Percentiles rank a stretch among this genome's conserved stretches.
Evolutionary conservation across 768 basidiomycete species (phyloP).

Genomic region (Podaxis sp.): DNA sequence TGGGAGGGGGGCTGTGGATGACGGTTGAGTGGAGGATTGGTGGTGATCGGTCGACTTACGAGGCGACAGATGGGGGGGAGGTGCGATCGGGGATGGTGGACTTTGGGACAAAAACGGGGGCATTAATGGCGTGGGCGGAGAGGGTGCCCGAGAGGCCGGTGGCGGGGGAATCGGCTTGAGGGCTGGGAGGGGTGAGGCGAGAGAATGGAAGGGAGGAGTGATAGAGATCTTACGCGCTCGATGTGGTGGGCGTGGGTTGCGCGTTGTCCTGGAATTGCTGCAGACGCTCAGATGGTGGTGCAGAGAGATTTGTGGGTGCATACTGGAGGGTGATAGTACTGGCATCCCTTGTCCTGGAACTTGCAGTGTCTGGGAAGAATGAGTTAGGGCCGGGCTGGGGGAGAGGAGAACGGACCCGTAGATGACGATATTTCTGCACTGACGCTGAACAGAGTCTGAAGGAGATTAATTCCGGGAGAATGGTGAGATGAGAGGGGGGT

Average conservation of each 20-base stretch:
- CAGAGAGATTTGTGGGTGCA: too few species aligned
- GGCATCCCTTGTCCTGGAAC: constrained; percentile 84
- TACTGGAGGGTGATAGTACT: constrained; percentile 74
- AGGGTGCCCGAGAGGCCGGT: constrained; percentile 24
- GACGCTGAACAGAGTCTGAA: constrained; percentile 66
- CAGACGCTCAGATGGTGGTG: too few species aligned
- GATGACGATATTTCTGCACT: constrained; percentile 90
- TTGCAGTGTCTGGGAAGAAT: constrained; percentile 63
- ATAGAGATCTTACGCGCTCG: constrained; percentile 15
- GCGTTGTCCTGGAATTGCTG: too few species aligned
- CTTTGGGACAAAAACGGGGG: constrained; percentile 84
- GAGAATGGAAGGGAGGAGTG: constrained; percentile 11
- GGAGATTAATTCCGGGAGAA: neutral
- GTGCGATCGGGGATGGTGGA: constrained; percentile 26
- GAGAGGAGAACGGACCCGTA: constrained; percentile 72
- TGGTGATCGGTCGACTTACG: constrained; percentile 19
- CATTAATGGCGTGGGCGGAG: constrained; percentile 72
- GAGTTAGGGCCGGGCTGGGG: neutral
- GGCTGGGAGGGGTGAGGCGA: constrained; percentile 27
- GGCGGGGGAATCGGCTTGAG: constrained; percentile 44
- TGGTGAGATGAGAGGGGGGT: constrained; percentile 22
- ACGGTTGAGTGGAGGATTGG: constrained; percentile 25
- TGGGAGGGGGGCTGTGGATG: neutral
- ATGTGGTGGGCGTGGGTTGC: neutral
- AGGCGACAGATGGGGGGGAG: constrained; percentile 9